phyloP scores from a whole-genome alignment of 1,284 basidiomycete species.

The Vanrija sp. region DNA sequence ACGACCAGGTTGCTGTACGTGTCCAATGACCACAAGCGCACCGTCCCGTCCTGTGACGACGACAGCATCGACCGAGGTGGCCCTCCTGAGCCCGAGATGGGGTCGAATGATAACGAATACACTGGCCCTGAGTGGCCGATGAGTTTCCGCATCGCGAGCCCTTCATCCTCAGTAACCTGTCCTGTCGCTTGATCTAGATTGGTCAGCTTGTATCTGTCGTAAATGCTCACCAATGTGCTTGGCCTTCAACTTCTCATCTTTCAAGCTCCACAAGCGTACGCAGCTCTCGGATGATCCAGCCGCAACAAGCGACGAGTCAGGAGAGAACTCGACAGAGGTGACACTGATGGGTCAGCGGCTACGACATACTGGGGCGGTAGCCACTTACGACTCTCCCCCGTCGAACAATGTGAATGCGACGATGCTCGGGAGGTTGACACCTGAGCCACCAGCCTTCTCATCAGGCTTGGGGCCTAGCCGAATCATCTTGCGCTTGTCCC shows the following conservation, averaged over 20 bases:
- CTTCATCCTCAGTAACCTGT: constrained; percentile 62
- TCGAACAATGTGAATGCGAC: constrained; percentile 92
- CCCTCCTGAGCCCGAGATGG: constrained; percentile 75
- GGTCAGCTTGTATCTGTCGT: constrained; percentile 2
- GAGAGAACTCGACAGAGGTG: constrained; percentile 83
- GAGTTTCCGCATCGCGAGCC: constrained; percentile 79
- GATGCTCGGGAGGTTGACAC: constrained; percentile 66
- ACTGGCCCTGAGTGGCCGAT: constrained; percentile 96
- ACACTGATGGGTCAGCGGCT: constrained; percentile 54
- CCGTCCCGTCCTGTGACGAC: constrained; percentile 86
- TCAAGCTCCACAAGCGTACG: constrained; percentile 90
- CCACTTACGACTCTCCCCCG: constrained; percentile 74
- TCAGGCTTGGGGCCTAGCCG: constrained; percentile 62
- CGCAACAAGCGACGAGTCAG: constrained; percentile 89
- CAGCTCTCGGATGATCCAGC: constrained; percentile 96
- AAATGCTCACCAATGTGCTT: constrained; percentile 65
- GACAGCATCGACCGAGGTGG: constrained; percentile 86
- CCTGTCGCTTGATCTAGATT: constrained; percentile 28
- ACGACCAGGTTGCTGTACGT: constrained; percentile 90
- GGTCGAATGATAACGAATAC: constrained; percentile 91
- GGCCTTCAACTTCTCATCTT: constrained; percentile 74
- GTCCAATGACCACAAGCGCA: constrained; percentile 92
- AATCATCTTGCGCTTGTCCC: constrained; percentile 86
- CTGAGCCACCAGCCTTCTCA: constrained; percentile 15
- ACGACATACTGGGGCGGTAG: neutral